These are phyloP conservation scores for Amanita jacksonii DNA, from an alignment of 768 basidiomycete genomes.

Conservation along the genomic window DNA sequence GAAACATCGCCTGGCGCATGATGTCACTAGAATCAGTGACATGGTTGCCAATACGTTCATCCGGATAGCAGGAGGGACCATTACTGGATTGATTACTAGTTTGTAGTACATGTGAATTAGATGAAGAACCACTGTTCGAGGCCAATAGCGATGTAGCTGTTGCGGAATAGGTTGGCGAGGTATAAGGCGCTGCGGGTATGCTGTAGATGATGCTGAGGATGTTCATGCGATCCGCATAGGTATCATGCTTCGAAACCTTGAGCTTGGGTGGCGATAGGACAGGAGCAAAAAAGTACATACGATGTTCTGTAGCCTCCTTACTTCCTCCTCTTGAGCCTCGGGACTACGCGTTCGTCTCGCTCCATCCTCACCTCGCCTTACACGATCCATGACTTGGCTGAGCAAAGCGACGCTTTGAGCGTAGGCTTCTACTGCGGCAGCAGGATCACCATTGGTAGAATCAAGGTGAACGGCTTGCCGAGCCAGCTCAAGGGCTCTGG, in stretches of 20 bases:
- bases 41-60: conserved; percentile 14
- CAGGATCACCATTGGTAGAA: conserved; percentile 79
- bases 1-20: conserved; percentile 9
- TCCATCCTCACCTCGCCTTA: conserved; percentile 76
- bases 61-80: conserved; percentile 28
- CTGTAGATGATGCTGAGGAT: conserved; percentile 86
- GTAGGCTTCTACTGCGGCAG: conserved; percentile 85
- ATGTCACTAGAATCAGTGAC: conserved; percentile 15
- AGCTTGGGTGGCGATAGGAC: conserved; percentile 7
- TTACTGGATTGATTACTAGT: conserved; percentile 32
- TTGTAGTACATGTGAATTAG: conserved; percentile 23
- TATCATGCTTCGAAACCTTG: conserved; percentile 61
- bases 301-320: conserved; percentile 76
- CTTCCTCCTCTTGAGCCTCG: conserved; percentile 89
- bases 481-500: conserved; percentile 78
- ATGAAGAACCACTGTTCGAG: conserved; percentile 37
- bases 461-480: conserved; percentile 87
- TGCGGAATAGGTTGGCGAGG: conserved; percentile 38
- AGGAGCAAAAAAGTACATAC: conserved; percentile 37
- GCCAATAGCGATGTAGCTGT: conserved; percentile 16
- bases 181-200: conserved; percentile 68
- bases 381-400: conserved; percentile 89
- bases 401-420: conserved; percentile 78
- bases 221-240: conserved; percentile 91
- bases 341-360: conserved; percentile 65